Conservation (phyloP, 768 basidiomycete species). For the Phylloporus sp. region DNA sequence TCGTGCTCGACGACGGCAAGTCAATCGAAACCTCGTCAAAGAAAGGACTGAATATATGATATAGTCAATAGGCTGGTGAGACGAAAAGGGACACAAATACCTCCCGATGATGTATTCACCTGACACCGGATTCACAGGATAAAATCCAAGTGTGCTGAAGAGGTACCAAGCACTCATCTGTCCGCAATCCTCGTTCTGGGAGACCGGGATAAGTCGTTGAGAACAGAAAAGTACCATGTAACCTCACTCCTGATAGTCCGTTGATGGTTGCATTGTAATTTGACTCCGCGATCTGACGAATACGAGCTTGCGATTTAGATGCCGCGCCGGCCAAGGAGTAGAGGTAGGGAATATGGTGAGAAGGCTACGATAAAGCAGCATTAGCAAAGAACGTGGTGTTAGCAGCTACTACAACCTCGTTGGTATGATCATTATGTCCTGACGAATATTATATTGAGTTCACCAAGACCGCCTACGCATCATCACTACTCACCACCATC, state of each 20-base stretch:
- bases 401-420: slow-evolving; percentile 44
- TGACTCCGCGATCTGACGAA: slow-evolving; percentile 57
- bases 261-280: slow-evolving; percentile 67
- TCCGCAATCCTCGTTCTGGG: slow-evolving; percentile 82
- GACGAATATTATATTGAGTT: slow-evolving; percentile 19
- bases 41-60: slow-evolving; percentile 38
- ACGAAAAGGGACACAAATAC: slow-evolving; percentile 32
- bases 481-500: slow-evolving; percentile 36
- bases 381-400: slow-evolving; percentile 3
- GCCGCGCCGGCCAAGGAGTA: slow-evolving; percentile 72
- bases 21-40: slow-evolving; percentile 52
- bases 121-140: slow-evolving; percentile 79
- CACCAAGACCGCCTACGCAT: background rate
- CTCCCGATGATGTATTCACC: slow-evolving; percentile 74
- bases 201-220: background rate
- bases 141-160: slow-evolving; percentile 79
- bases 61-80: background rate
- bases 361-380: slow-evolving; percentile 48
- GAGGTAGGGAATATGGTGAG: slow-evolving; percentile 83
- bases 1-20: slow-evolving; percentile 39
- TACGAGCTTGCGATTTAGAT: slow-evolving; percentile 65
- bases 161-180: slow-evolving; percentile 92
- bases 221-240: background rate
- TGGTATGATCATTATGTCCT: slow-evolving; percentile 80
- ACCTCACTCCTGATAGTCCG: slow-evolving; percentile 67